phyloP scores from a whole-genome alignment of 2,329 filamentous ascomycete species.

The Monosporascus sp. region DNA sequence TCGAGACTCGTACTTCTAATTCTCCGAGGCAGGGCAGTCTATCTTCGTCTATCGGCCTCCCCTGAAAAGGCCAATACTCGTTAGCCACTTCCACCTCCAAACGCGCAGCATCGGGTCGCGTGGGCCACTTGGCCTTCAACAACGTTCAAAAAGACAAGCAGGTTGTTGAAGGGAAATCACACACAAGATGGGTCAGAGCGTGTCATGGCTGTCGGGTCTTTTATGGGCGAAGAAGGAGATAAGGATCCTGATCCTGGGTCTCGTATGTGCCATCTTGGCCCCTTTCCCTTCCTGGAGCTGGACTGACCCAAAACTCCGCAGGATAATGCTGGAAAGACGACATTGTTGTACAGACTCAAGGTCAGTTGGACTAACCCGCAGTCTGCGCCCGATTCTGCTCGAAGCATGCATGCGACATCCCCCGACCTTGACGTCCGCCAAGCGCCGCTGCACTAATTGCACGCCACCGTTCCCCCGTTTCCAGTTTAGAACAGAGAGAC shows the following conservation, averaged over 20 bases:
- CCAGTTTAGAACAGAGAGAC: background rate
- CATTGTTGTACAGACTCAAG: slow-evolving; percentile 92
- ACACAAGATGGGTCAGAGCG: slow-evolving; percentile 54
- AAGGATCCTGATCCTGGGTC: slow-evolving; percentile 85
- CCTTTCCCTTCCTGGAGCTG: slow-evolving; percentile 3
- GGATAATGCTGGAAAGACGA: slow-evolving; percentile 99
- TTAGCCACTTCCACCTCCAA: too few relatives aligned
- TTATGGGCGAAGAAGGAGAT: slow-evolving; percentile 97
- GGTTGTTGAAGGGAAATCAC: background rate
- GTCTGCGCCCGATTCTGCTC: background rate
- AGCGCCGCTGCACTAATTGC: too few relatives aligned
- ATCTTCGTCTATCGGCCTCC: too few relatives aligned
- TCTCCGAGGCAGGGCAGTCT: too few relatives aligned
- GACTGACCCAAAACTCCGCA: slow-evolving; percentile 32
- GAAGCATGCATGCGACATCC: background rate
- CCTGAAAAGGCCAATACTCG: too few relatives aligned
- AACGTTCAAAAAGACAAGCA: too few relatives aligned
- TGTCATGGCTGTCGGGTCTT: slow-evolving; percentile 66
- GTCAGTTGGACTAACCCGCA: slow-evolving; percentile 39
- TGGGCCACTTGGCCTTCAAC: too few relatives aligned
- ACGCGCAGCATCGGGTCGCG: too few relatives aligned
- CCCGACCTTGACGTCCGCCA: background rate
- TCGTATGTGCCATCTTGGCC: slow-evolving; percentile 53
- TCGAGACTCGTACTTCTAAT: too few relatives aligned
- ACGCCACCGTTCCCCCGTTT: background rate